Evolutionary conservation across 1,284 basidiomycete genomes (phyloP).

Genomic region (Singerocomus inundabilis): DNA sequence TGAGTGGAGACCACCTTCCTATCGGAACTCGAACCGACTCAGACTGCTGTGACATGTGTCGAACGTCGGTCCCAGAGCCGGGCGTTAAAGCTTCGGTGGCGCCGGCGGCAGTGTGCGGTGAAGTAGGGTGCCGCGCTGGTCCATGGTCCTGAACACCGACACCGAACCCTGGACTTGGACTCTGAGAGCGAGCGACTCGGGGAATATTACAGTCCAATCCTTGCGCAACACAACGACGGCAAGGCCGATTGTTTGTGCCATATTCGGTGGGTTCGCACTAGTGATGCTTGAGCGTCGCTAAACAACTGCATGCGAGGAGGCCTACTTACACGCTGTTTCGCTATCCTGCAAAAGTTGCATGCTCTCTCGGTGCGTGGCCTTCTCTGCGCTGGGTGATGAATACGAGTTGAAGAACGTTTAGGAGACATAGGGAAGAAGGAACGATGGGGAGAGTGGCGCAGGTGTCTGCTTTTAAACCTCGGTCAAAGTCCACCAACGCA

Average conservation of each 20-base stretch:
- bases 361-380: conserved; percentile 19
- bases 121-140: conserved; percentile 2
- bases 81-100: conserved; percentile 2
- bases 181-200: conserved; percentile 21
- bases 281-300: conserved; percentile 6
- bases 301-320: background rate
- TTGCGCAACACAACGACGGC: conserved; percentile 22
- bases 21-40: conserved; percentile 1
- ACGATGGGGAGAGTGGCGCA: conserved; percentile 8
- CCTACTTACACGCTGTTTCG: conserved; percentile 21
- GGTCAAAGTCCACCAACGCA: conserved; percentile 9
- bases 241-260: conserved; percentile 18
- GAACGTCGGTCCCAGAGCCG: conserved; percentile 1
- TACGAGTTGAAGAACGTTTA: conserved; percentile 6
- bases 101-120: conserved; percentile 6
- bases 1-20: conserved; percentile 1
- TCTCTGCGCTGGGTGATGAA: conserved; percentile 13
- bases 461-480: conserved; percentile 23
- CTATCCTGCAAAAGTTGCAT: conserved; percentile 19
- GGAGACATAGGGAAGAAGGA: conserved; percentile 15
- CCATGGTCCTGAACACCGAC: conserved; percentile 16
- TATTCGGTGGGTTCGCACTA: conserved; percentile 23
- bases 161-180: conserved; percentile 17
- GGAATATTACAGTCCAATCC: conserved; percentile 11
- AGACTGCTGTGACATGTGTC: conserved; percentile 9